A percentile compares a stretch with the other conserved stretches of the same genome.
phyloP scores from a whole-genome alignment of 176 grass and related monocot genomes.

The Phragmites australis region DNA sequence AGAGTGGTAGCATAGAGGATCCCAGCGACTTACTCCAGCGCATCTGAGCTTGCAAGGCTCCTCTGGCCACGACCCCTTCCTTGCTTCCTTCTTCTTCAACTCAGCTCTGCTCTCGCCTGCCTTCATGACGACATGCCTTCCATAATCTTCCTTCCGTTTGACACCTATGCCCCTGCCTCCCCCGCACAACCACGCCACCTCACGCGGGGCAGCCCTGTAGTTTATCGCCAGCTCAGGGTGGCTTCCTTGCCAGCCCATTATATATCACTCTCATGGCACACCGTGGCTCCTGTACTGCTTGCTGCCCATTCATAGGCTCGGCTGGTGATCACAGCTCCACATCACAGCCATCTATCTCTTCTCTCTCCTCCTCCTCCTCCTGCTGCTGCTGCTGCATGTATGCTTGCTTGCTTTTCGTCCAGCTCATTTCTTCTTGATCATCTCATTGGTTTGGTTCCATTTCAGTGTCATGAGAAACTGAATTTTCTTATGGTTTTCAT shows the following conservation, averaged over 20 bases:
- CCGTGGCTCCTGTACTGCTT: conserved; percentile 31
- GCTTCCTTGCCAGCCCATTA: conserved; percentile 33
- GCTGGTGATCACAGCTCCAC: conserved; percentile 34
- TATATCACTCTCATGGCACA: conserved; percentile 48
- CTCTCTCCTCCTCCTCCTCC: no score
- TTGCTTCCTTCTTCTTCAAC: not conserved
- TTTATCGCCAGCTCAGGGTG: not conserved
- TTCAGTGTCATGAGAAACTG: not conserved
- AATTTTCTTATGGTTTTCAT: no score
- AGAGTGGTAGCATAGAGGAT: no score
- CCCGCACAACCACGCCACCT: not conserved
- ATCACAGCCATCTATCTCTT: conserved; percentile 2
- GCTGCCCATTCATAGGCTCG: conserved; percentile 7
- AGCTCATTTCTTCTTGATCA: not conserved
- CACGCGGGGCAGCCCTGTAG: not conserved
- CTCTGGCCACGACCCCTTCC: not conserved
- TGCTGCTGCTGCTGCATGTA: conserved; percentile 22
- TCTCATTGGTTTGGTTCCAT: not conserved
- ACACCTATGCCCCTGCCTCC: conserved; percentile 13
- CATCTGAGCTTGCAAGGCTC: conserved; percentile 41
- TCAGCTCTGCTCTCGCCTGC: not conserved
- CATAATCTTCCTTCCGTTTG: conserved; percentile 41
- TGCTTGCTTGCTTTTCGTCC: not conserved
- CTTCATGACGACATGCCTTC: conserved; percentile 26
- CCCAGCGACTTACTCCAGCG: no score